Evolutionary conservation across 2,329 filamentous ascomycete genomes (phyloP), one percentile per base, ranked within the genome.

Genomic region (Fusarium scirpi): DNA sequence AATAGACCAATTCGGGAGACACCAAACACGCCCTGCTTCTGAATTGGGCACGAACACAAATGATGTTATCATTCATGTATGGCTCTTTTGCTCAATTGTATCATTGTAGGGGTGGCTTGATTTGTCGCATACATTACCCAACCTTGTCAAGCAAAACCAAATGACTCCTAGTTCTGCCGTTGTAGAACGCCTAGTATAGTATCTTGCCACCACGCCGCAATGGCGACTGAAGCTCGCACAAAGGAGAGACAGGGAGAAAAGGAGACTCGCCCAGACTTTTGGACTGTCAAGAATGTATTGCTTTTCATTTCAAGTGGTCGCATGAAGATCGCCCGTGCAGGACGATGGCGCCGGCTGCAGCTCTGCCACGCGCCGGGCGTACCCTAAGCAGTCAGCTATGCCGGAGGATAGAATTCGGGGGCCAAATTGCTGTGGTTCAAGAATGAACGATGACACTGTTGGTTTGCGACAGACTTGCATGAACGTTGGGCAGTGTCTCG

Each of bases 251-350:
- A n/a, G 18, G 15, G 18, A 25, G 16, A 29, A 47, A 47, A 52
- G 32, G 24, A 13, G 25, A 58, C 32, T 30, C 47, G 53, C 27
- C 40, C 53, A 55, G 29, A 56, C 40, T 53, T 32, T 47, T 25
- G 18, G 29, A 38, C 10, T n/a, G 34, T 38, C 34, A 38, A 38
- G 34, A 20, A 12, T 29, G 45, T 57, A 18, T 48, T 44, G 15
- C 32, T 69, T 48, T 24, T 58, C 24, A 41, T 41, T 66, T 46
- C 54, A 69, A 69, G 51, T 66, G 66, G 60, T 61, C 66, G 66
- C 67, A 66, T 69, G 32, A 57, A 55, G 67, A 69, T 69, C 67
- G 58, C 40, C 61, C 43, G 43, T 70, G 67, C 67, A 70, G 67
- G 47, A 48, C 34, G 30, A 56, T 69, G 65, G 62, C 47, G 56